Evolutionary conservation across 345 rosid genomes (phyloP), one percentile per base, ranked within the genome.

Genomic region (Eutrema japonicum): DNA sequence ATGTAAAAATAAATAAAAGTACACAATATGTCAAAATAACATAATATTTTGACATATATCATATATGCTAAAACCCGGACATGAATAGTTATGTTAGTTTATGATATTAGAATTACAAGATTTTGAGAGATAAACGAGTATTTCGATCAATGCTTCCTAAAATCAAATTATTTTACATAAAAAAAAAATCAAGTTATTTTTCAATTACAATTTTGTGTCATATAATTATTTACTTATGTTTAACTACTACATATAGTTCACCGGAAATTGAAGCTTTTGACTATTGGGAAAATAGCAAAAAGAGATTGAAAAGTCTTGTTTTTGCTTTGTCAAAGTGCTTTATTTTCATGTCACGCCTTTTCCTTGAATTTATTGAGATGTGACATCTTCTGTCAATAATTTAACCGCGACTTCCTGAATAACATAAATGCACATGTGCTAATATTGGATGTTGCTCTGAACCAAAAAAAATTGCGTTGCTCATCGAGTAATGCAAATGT

Each of bases 341-440:
- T 27, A 59, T 58, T 16, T 71, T 72, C 61, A 30, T 51, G 46
- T 51, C 76, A 61, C 45, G 62, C 59, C 27, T 61, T 71, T 71
- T 51, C 68, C 26, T 61, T 50, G 22, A 40, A 62, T 62, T 72
- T 41, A 62, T 61, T 53, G 66, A 72, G 69, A 51, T 51, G 69
- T 51, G 69, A 72, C 69, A 63, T 52, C 6, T 52, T 72, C 45
- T 41, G 45, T 43, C 69, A 42, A 40, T 71, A 50, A 61, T 41
- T 70, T 16, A 56, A 30, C 46, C 35, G 8, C 41, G 32, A 30
- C 36, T n/a, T 32, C 18, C 38, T 68, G 7, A n/a, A 10, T 55
- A 45, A 43, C 61, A n/a, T 53, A 52, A 67, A 67, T 67, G 38
- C 29, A 27, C 71, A 67, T 67, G 61, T 53, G 71, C 11, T 67